Conservation (phyloP, 2,329 filamentous ascomycete genomes). For the Botrytis byssoidea region DNA sequence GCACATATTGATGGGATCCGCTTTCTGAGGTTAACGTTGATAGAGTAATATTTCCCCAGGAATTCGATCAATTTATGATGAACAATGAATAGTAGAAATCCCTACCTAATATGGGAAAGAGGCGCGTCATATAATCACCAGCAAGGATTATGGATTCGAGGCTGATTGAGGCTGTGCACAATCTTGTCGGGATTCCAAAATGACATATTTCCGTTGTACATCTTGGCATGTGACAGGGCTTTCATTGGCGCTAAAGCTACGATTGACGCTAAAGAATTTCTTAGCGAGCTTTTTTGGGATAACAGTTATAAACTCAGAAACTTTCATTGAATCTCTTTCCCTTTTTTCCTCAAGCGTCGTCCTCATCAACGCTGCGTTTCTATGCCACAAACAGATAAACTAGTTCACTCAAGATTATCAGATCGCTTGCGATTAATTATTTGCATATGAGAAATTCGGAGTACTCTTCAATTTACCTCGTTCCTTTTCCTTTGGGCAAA, state of each 20-base stretch:
- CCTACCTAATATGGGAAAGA: not conserved
- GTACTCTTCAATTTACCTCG: constrained; percentile 73
- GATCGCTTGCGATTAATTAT: constrained; percentile 30
- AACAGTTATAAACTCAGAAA: constrained; percentile 1
- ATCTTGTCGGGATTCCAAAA: not conserved
- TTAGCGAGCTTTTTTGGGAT: constrained; percentile 8
- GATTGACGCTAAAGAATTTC: constrained; percentile 4
- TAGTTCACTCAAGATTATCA: constrained; percentile 36
- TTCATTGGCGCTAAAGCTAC: not conserved
- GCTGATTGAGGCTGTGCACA: constrained; percentile 10
- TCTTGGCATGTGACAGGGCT: constrained; percentile 1
- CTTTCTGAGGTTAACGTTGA: constrained; percentile 12
- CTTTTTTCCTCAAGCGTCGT: constrained; percentile 58
- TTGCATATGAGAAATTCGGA: constrained; percentile 98
- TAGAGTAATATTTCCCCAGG: not conserved
- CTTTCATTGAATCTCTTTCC: not conserved
- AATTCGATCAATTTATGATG: constrained; percentile 8
- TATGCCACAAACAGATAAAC: constrained; percentile 78
- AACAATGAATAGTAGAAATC: not conserved
- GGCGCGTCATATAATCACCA: constrained; percentile 10
- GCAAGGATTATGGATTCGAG: constrained; percentile 15
- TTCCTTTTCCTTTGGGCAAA: constrained; percentile 46
- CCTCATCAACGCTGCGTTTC: constrained; percentile 93
- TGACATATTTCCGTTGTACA: not conserved
- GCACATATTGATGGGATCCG: constrained; percentile 21